A percentile compares a stretch with the other conserved stretches of the same genome.
These are phyloP conservation scores for Pythium coloratum DNA, from an alignment of 352 stramenopile genomes.

Conservation along the genomic window DNA sequence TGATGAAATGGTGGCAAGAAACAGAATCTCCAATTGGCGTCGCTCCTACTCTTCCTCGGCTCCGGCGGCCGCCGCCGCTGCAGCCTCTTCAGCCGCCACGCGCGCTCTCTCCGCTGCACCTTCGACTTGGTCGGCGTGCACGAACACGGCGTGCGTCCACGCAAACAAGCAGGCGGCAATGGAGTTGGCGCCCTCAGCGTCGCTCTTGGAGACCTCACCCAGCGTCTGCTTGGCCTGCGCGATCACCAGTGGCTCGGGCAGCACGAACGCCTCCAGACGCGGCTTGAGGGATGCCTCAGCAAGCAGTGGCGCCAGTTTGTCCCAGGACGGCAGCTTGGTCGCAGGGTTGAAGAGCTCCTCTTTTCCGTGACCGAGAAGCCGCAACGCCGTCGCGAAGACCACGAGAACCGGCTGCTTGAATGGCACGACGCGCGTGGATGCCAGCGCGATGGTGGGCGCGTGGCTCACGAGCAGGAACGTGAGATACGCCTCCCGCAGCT, in stretches of 20 bases:
- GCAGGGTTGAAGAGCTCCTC: conserved; percentile 46
- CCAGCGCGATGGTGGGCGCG: conserved; percentile 46
- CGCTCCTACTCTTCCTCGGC: conserved; percentile 17
- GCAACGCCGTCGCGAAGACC: conserved; percentile 48
- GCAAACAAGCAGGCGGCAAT: conserved; percentile 51
- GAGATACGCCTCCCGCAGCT: conserved; percentile 56
- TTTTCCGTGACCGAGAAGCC: conserved; percentile 49
- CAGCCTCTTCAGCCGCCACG: conserved; percentile 34
- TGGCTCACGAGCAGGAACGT: conserved; percentile 54
- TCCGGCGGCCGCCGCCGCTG: conserved; percentile 25
- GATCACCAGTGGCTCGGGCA: conserved; percentile 22
- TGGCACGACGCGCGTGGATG: conserved; percentile 46
- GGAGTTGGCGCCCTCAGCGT: conserved; percentile 48
- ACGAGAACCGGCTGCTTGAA: conserved; percentile 55
- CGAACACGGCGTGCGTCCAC: conserved; percentile 55
- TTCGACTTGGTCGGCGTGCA: conserved; percentile 55
- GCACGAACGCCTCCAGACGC: conserved; percentile 32
- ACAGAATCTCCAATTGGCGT: neutral
- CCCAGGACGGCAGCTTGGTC: conserved; percentile 61
- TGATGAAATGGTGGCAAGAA: conserved; percentile 4
- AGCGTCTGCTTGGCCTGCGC: conserved; percentile 44
- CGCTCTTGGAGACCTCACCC: conserved; percentile 43
- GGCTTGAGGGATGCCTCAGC: conserved; percentile 36
- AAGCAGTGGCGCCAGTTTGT: conserved; percentile 56
- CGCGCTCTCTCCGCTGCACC: conserved; percentile 37